phyloP scores from a whole-genome alignment of 148 eudicot species.

The Dysphania ambrosioides region DNA sequence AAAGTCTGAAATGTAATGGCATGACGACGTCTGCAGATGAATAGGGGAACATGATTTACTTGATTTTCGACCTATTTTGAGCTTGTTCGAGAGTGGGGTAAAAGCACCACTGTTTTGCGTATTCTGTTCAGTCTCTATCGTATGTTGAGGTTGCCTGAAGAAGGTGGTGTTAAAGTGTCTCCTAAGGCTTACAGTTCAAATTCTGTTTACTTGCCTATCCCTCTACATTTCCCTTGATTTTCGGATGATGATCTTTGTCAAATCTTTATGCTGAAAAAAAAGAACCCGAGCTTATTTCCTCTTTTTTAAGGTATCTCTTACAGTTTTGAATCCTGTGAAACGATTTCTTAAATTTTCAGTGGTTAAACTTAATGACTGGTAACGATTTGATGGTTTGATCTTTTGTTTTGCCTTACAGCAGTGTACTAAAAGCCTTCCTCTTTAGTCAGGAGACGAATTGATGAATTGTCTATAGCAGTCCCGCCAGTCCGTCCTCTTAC shows the following conservation, averaged over 20 bases:
- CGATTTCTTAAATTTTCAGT: background rate
- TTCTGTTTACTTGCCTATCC: slow-evolving; percentile 66
- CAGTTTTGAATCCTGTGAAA: background rate
- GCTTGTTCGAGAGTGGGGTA: slow-evolving; percentile 81
- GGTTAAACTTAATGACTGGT: background rate
- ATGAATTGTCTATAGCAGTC: slow-evolving; percentile 60
- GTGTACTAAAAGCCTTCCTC: slow-evolving; percentile 68
- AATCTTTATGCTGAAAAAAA: slow-evolving; percentile 59
- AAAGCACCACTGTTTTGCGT: slow-evolving; percentile 60
- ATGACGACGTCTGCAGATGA: slow-evolving; percentile 32
- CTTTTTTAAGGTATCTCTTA: slow-evolving; percentile 55
- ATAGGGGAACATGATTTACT: slow-evolving; percentile 70
- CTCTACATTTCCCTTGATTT: slow-evolving; percentile 73
- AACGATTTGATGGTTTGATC: background rate
- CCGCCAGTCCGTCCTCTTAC: slow-evolving; percentile 53
- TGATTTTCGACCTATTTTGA: slow-evolving; percentile 79
- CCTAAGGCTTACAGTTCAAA: slow-evolving; percentile 73
- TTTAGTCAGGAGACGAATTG: slow-evolving; percentile 65
- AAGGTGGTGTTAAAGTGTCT: slow-evolving; percentile 66
- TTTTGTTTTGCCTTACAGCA: slow-evolving; percentile 38
- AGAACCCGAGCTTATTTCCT: slow-evolving; percentile 62
- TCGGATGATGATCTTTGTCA: slow-evolving; percentile 71
- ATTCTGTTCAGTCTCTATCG: slow-evolving; percentile 65
- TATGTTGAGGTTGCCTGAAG: slow-evolving; percentile 62
- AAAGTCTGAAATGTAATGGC: too few relatives aligned